These are phyloP conservation scores for Ceratonia siliqua DNA, from an alignment of 306 rosid species.

Conservation along the genomic window DNA sequence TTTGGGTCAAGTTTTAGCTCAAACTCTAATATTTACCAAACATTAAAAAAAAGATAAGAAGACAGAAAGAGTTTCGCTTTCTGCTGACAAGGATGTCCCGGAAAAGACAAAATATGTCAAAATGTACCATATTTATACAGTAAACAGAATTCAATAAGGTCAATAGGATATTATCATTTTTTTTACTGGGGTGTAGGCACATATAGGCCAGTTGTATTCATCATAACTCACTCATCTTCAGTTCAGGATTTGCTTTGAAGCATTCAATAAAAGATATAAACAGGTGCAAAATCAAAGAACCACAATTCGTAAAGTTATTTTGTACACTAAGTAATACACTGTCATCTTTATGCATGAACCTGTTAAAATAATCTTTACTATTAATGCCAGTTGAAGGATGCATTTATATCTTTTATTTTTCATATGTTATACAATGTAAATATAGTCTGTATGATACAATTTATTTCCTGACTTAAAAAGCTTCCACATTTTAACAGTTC, in stretches of 20 bases:
- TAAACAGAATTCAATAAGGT: too few species aligned
- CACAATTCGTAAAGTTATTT: background rate
- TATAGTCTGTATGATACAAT: slow-evolving; percentile 15
- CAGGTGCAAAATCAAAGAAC: background rate
- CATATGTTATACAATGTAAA: background rate
- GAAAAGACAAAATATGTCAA: too few species aligned
- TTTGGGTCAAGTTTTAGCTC: background rate
- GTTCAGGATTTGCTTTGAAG: background rate
- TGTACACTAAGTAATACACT: background rate
- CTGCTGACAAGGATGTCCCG: too few species aligned
- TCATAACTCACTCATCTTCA: background rate
- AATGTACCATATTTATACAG: too few species aligned
- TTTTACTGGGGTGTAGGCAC: too few species aligned
- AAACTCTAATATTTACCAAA: background rate
- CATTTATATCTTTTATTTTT: background rate
- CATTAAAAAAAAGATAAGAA: too few species aligned
- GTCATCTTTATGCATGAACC: background rate
- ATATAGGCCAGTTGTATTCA: background rate
- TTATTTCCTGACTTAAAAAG: slow-evolving; percentile 19
- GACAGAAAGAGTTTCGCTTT: background rate
- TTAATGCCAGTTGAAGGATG: background rate
- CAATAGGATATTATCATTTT: too few species aligned
- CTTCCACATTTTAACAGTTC: slow-evolving; percentile 2
- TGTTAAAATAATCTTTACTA: background rate
- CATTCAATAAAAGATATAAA: background rate